These are phyloP conservation scores for Hemileccinum impolitum DNA, from an alignment of 768 basidiomycete genomes.

Conservation along the genomic window DNA sequence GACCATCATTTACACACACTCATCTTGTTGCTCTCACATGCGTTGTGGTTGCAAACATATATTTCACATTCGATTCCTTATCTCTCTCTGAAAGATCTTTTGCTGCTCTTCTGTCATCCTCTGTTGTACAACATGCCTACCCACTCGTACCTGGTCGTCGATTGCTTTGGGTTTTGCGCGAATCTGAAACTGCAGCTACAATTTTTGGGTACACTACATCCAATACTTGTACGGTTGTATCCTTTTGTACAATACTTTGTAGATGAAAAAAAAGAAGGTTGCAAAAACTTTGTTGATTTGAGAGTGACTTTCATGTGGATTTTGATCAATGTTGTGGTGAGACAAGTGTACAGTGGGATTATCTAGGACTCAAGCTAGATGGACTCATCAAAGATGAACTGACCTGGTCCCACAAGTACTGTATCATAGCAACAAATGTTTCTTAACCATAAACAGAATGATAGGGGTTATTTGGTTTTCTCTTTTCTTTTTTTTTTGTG, in stretches of 20 bases:
- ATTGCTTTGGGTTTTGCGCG: constrained; percentile 4
- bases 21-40: neutral
- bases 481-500: constrained; percentile 4
- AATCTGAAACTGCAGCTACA: constrained; percentile 10
- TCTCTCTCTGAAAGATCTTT: neutral
- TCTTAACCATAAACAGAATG: neutral
- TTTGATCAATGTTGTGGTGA: too few species aligned
- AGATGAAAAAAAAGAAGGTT: constrained; percentile 17
- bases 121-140: constrained; percentile 15
- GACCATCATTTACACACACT: constrained; percentile 3
- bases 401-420: neutral
- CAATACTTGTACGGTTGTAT: constrained; percentile 24
- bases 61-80: neutral
- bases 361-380: too few species aligned
- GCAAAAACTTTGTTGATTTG: neutral
- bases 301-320: neutral
- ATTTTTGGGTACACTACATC: constrained; percentile 16
- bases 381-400: neutral
- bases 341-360: too few species aligned
- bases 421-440: neutral
- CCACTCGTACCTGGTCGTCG: constrained; percentile 6
- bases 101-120: constrained; percentile 2
- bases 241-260: constrained; percentile 20
- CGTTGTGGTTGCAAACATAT: constrained; percentile 5
- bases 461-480: constrained; percentile 4